Conservation (phyloP, 202 grass and related monocot genomes). For the Setaria italica region DNA sequence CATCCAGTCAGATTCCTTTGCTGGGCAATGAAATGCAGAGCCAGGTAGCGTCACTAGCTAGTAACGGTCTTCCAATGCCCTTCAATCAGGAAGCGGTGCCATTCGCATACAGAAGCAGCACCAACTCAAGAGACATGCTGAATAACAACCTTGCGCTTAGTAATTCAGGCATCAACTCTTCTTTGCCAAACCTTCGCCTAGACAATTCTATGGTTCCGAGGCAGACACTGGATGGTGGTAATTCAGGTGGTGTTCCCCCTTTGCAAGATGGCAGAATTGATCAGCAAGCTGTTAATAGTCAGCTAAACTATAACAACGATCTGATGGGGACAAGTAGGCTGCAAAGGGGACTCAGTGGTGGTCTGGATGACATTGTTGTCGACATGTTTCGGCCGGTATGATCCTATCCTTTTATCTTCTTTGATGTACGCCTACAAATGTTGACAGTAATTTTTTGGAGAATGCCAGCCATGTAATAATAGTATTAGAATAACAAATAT, state of each 20-base stretch:
- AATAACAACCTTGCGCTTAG: constrained; percentile 42
- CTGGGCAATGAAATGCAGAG: constrained; percentile 58
- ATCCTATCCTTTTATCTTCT: constrained; percentile 22
- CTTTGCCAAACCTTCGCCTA: constrained; percentile 50
- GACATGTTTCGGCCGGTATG: constrained; percentile 72
- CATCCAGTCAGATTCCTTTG: constrained; percentile 48
- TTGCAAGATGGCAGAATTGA: constrained; percentile 50
- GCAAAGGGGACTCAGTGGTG: constrained; percentile 55
- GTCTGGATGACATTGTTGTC: constrained; percentile 62
- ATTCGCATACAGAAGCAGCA: constrained; percentile 52
- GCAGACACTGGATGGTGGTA: constrained; percentile 50
- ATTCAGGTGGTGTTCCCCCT: constrained; percentile 23
- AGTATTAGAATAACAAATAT: background rate
- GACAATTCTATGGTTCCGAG: constrained; percentile 42
- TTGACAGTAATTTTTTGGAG: background rate
- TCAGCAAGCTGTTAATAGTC: constrained; percentile 35
- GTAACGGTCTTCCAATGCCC: constrained; percentile 27
- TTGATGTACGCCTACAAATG: background rate
- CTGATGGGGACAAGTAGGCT: constrained; percentile 52
- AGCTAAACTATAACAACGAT: constrained; percentile 55
- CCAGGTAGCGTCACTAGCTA: constrained; percentile 43
- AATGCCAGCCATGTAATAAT: background rate
- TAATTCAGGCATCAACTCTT: constrained; percentile 53
- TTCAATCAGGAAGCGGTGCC: constrained; percentile 46
- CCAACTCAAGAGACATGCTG: constrained; percentile 51